A percentile compares a stretch with the other conserved stretches of the same genome.
phyloP scores from a whole-genome alignment of 176 grass and related monocot genomes.

The Guadua angustifolia region DNA sequence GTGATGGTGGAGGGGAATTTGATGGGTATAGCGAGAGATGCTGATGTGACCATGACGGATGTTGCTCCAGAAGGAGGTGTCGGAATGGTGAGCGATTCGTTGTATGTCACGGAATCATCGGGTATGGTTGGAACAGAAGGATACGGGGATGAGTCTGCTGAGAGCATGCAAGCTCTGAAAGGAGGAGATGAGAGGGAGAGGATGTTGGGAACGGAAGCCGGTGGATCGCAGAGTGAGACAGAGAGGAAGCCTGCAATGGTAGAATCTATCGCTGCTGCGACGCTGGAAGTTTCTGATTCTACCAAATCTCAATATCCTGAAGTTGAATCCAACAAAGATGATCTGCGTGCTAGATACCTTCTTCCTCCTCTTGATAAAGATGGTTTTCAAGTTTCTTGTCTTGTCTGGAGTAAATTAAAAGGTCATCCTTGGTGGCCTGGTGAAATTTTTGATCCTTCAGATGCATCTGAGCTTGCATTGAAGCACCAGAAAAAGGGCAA shows the following conservation, averaged over 20 bases:
- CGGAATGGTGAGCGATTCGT: neutral
- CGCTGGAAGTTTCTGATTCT: neutral
- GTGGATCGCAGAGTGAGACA: neutral
- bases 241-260: neutral
- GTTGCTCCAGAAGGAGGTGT: neutral
- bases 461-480: constrained; percentile 69
- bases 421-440: constrained; percentile 86
- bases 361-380: constrained; percentile 37
- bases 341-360: constrained; percentile 42
- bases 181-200: neutral
- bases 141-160: neutral
- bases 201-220: neutral
- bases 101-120: neutral
- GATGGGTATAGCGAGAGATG: neutral
- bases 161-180: neutral
- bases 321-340: neutral
- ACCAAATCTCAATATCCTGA: neutral
- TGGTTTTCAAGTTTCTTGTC: constrained; percentile 53
- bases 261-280: neutral
- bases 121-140: neutral
- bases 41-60: neutral
- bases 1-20: neutral
- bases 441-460: constrained; percentile 67
- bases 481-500: constrained; percentile 52
- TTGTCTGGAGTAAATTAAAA: constrained; percentile 73